Percentiles rank a stretch among this genome's conserved stretches.
Conservation (phyloP, 345 rosid species). For the Turritis glabra region DNA sequence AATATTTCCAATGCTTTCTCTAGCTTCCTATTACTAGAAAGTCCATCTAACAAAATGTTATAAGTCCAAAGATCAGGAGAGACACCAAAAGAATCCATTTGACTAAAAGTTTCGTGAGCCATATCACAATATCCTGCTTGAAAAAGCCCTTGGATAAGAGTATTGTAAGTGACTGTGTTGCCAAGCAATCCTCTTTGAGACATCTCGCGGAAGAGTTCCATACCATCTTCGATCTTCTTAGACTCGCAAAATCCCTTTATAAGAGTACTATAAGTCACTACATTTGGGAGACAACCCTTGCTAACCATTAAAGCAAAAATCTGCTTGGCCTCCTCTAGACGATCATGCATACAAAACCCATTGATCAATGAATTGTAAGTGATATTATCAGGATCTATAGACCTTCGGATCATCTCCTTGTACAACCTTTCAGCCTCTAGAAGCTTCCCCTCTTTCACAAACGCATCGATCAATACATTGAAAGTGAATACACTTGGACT, state of each 20-base stretch:
- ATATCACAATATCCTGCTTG: neutral
- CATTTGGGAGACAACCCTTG: neutral
- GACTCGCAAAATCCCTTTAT: slow-evolving; percentile 31
- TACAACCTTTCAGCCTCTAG: neutral
- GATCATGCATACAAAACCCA: neutral
- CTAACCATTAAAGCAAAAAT: slow-evolving; percentile 10
- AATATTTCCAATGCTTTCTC: neutral
- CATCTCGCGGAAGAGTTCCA: neutral
- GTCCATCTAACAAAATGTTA: neutral
- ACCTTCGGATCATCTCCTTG: neutral
- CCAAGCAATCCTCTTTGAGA: neutral
- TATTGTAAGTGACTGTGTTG: neutral
- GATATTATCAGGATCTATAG: neutral
- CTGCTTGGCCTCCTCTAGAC: neutral
- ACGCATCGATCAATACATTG: neutral
- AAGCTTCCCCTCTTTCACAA: neutral
- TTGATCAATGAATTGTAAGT: neutral
- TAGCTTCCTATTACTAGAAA: neutral
- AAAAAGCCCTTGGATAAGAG: neutral
- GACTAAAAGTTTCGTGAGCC: neutral
- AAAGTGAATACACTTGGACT: neutral
- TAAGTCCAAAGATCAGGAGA: accelerated
- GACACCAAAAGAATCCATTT: neutral
- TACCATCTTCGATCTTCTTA: slow-evolving; percentile 26
- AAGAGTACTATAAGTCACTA: slow-evolving; percentile 21